Base-by-base conservation (phyloP, 202 grass and related monocot species). In the Carex sylvatica region DNA sequence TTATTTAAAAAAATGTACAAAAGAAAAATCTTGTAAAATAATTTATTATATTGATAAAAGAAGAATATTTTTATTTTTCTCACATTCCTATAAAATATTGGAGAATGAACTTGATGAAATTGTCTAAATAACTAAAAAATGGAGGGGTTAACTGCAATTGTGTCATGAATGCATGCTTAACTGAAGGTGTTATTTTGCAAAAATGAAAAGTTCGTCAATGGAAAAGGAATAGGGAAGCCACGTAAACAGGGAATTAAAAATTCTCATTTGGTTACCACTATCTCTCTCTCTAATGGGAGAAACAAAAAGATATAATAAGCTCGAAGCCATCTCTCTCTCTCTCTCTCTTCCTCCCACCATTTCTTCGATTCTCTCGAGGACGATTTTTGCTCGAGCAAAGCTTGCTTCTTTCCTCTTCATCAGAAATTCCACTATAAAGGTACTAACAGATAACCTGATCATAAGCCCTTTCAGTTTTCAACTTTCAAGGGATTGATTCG, bases 231-330 rank as follows among this genome's bases (percentile, higher is more conserved):
- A 58, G 73, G 14, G 15, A 56, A 33, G 73, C 49, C 73, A 76
- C 73, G 49, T 76, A 54, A 76, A 12, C 73, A 76, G 26, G 24
- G 49, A 77, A 56, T 56, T 77, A 54, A 54, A 77, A 77, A 58
- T 9, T 16, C 7, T 74, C 46, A 52, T 74, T 77, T 28, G 72
- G 26, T 58, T 19, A 33, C 51, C 33, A 35, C 28, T 54, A 0
- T 28, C 24, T n/a, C 70, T 28, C 22, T 54, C 23, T 54, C 3
- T 75, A 75, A 75, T 75, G 72, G 47, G 72, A 56, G 72, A 75
- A 75, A 18, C 51, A 15, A 36, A 77, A 19, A 56, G 51, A 36
- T 35, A 58, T 19, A 77, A 76, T 16, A 8, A 33, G n/a, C n/a
- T n/a, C 52, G 6, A 30, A 31, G 24, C 49, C 8, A 31, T 33